phyloP scores from a whole-genome alignment of 2,329 filamentous ascomycete species.

The Fusarium clavum region DNA sequence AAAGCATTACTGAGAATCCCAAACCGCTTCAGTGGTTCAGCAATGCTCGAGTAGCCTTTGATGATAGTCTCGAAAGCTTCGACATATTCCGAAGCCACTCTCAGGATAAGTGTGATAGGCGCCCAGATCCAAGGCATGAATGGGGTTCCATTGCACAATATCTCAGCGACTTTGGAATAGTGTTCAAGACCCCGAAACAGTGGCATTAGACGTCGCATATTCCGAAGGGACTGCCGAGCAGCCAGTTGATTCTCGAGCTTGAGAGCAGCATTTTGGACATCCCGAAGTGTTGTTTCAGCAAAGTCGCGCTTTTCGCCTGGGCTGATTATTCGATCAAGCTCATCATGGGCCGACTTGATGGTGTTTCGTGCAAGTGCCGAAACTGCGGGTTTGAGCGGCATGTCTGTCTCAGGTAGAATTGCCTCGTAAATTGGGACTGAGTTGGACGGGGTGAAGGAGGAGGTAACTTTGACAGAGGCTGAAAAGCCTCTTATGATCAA shows the following conservation, averaged over 20 bases:
- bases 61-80: conserved; percentile 58
- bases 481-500: no score
- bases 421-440: no score
- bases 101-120: conserved; percentile 54
- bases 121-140: conserved; percentile 62
- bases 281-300: neutral
- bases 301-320: conserved; percentile 15
- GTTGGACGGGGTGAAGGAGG: accelerated
- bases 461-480: no score
- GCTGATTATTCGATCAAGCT: conserved; percentile 15
- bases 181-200: conserved; percentile 56
- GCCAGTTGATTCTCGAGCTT: conserved; percentile 56
- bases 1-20: conserved; percentile 50
- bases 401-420: no score
- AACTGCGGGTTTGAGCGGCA: conserved; percentile 16
- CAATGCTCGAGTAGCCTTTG: conserved; percentile 55
- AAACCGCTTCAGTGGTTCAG: conserved; percentile 54
- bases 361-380: conserved; percentile 21
- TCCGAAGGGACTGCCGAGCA: conserved; percentile 53
- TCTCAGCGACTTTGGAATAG: conserved; percentile 56
- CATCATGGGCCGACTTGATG: conserved; percentile 13
- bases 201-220: conserved; percentile 57
- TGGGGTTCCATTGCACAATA: conserved; percentile 60
- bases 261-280: conserved; percentile 46
- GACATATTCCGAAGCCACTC: conserved; percentile 50